Conservation (phyloP, 2,329 filamentous ascomycete species). For the Fusarium tjaetaba region DNA sequence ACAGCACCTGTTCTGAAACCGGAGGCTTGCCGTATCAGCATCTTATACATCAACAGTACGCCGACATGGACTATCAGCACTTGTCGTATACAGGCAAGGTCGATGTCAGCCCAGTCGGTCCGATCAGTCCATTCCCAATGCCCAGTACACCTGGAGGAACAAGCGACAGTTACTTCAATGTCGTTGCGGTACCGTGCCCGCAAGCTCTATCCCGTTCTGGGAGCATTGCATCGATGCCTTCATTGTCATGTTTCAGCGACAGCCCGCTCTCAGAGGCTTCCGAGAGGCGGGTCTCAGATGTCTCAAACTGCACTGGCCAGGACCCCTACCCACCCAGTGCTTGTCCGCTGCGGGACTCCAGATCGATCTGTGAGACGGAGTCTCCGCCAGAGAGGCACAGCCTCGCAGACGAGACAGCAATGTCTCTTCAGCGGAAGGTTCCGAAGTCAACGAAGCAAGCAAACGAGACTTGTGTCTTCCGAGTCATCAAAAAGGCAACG, state of each 20-base stretch:
- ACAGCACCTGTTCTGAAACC: not conserved
- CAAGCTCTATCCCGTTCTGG: constrained; percentile 51
- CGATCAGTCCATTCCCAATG: not conserved
- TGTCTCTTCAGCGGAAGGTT: constrained; percentile 52
- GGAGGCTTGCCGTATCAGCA: not conserved
- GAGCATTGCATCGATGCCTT: constrained; percentile 48
- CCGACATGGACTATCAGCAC: not conserved
- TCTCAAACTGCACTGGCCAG: constrained; percentile 46
- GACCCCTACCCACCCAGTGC: constrained; percentile 23
- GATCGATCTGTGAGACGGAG: constrained; percentile 46
- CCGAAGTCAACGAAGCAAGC: constrained; percentile 34
- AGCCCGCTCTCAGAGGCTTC: constrained; percentile 51
- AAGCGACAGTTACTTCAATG: not conserved
- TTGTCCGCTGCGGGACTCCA: not conserved
- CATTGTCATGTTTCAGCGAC: constrained; percentile 51
- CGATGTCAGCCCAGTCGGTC: not conserved
- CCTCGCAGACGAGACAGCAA: constrained; percentile 53
- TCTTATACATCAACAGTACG: not conserved
- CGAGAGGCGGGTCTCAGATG: constrained; percentile 45
- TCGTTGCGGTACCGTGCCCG: constrained; percentile 47
- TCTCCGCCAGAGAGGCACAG: constrained; percentile 52
- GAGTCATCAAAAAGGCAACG: constrained; percentile 47
- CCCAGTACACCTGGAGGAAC: not conserved
- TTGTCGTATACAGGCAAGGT: not conserved
- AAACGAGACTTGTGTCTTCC: not conserved